phyloP scores from a whole-genome alignment of 1,284 basidiomycete genomes.

The Cutaneotrichosporon dermatis region DNA sequence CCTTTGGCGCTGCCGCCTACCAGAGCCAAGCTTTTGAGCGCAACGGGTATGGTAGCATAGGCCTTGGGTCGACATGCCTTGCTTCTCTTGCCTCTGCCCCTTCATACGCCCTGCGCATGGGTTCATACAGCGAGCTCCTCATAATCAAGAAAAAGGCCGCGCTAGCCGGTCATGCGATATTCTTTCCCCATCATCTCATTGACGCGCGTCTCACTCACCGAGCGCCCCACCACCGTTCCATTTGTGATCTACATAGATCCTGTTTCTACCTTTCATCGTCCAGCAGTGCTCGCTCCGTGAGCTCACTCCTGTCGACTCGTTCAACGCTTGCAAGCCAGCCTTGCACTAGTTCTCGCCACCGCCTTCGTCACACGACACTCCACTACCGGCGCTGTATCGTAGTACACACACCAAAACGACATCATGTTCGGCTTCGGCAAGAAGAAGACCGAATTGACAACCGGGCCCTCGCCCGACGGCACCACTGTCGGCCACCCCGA shows the following conservation, averaged over 20 bases:
- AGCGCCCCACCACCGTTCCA: too few relatives aligned
- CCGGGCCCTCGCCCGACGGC: background rate
- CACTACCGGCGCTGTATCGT: background rate
- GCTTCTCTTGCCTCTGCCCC: background rate
- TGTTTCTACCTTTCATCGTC: too few relatives aligned
- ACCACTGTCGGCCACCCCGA: background rate
- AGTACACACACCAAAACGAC: background rate
- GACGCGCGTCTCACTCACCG: too few relatives aligned
- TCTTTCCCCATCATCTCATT: too few relatives aligned
- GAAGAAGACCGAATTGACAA: background rate
- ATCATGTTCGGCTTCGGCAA: slow-evolving; percentile 2
- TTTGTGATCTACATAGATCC: too few relatives aligned
- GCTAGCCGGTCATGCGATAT: too few relatives aligned
- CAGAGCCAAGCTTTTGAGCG: slow-evolving; percentile 1
- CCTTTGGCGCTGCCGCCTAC: background rate
- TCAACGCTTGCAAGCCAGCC: too few relatives aligned
- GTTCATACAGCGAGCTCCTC: background rate
- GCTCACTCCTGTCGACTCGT: too few relatives aligned
- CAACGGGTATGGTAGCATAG: slow-evolving; percentile 6
- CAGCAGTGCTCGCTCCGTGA: too few relatives aligned
- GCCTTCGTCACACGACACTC: background rate
- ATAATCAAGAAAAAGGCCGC: background rate
- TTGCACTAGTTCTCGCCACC: background rate
- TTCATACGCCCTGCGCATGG: background rate
- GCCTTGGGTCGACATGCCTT: slow-evolving; percentile 1